A percentile compares a stretch with the other conserved stretches of the same genome.
Evolutionary conservation across 495 filamentous ascomycete species (phyloP).

Genomic region (Mytilinidion resinicola): DNA sequence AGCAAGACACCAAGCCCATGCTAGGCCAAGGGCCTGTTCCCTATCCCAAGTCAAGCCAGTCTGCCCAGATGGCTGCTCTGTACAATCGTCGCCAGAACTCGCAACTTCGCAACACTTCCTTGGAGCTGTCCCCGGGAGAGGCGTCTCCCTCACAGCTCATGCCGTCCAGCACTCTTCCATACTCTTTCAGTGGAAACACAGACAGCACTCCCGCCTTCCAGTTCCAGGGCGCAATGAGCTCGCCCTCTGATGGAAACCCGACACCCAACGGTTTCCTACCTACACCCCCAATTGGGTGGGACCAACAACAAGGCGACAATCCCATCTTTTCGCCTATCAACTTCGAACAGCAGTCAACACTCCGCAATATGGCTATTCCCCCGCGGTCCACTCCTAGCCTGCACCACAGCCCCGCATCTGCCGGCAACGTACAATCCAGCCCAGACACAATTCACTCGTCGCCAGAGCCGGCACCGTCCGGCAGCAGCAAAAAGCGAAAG

Average conservation of each 20-base stretch:
- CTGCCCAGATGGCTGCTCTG: constrained; percentile 7
- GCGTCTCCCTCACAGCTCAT: constrained; percentile 7
- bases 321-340: constrained; percentile 14
- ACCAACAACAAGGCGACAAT: constrained; percentile 16
- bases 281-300: constrained; percentile 21
- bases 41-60: constrained; percentile 25
- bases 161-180: constrained; percentile 4
- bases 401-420: constrained; percentile 30
- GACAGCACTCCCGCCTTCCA: constrained; percentile 18
- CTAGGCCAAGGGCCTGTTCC: constrained; percentile 18
- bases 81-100: constrained; percentile 21
- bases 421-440: constrained; percentile 17
- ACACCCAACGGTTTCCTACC: constrained; percentile 15
- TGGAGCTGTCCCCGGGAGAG: neutral
- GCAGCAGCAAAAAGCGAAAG: constrained; percentile 53
- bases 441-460: constrained; percentile 30
- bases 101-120: constrained; percentile 10
- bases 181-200: constrained; percentile 16
- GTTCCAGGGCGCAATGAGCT: constrained; percentile 17
- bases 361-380: neutral
- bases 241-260: constrained; percentile 9
- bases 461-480: constrained; percentile 20
- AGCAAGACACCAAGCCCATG: constrained; percentile 6
- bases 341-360: constrained; percentile 6
- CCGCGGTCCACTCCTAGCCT: constrained; percentile 31